Conservation (phyloP, 2,329 filamentous ascomycete species). For the Microdochium paspali region DNA sequence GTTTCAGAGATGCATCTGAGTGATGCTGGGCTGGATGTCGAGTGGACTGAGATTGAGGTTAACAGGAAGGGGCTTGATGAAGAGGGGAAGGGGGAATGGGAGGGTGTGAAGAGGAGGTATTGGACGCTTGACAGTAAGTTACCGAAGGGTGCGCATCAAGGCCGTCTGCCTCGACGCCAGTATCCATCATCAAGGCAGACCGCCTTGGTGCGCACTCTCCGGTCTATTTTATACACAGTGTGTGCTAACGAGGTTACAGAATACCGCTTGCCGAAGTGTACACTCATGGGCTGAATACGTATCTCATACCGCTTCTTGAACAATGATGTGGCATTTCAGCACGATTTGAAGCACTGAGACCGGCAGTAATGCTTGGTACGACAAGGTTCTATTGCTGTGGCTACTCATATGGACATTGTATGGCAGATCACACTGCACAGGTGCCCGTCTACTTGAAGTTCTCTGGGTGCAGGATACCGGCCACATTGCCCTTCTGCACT, state of each 20-base stretch:
- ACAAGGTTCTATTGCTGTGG: background rate
- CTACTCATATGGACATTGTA: background rate
- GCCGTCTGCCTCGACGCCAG: too few species aligned
- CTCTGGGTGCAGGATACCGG: slow-evolving; percentile 56
- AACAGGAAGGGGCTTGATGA: slow-evolving; percentile 55
- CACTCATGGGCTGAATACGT: slow-evolving; percentile 58
- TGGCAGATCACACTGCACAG: background rate
- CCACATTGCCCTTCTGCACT: slow-evolving; percentile 51
- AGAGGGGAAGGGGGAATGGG: slow-evolving; percentile 69
- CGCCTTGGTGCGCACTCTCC: too few species aligned
- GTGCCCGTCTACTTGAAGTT: slow-evolving; percentile 37
- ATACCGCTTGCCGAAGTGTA: slow-evolving; percentile 67
- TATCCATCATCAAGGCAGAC: too few species aligned
- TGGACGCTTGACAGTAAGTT: slow-evolving; percentile 70
- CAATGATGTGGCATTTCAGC: too few species aligned
- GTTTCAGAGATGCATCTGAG: slow-evolving; percentile 85
- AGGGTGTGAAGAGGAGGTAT: slow-evolving; percentile 78
- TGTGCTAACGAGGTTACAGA: slow-evolving; percentile 24
- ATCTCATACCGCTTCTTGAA: too few species aligned
- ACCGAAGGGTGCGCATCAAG: too few species aligned
- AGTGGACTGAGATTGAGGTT: slow-evolving; percentile 73
- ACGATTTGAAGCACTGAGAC: too few species aligned
- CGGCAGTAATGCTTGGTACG: too few species aligned
- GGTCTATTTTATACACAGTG: too few species aligned
- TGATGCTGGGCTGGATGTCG: slow-evolving; percentile 81